phyloP scores from a whole-genome alignment of 345 rosid genomes.

The Camelina sativa region DNA sequence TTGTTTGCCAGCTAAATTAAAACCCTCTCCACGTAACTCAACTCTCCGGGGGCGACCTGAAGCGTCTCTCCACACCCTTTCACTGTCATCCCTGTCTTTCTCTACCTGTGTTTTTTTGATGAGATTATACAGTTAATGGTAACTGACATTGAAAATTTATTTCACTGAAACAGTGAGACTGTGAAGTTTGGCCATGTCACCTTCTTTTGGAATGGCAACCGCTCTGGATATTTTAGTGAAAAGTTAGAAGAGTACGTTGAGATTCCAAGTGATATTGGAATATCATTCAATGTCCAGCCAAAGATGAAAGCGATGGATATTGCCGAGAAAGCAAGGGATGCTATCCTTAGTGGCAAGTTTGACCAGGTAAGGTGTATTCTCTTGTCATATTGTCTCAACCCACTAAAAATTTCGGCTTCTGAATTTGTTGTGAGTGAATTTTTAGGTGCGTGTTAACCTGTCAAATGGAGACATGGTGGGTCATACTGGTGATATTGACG shows the following conservation, averaged over 20 bases:
- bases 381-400: conserved; percentile 8
- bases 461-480: conserved; percentile 99
- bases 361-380: conserved; percentile 64
- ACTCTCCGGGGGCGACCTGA: no score
- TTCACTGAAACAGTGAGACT: conserved; percentile 66
- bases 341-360: conserved; percentile 82
- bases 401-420: neutral
- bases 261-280: conserved; percentile 91
- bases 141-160: neutral
- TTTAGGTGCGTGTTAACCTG: conserved; percentile 85
- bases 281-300: conserved; percentile 88
- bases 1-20: no score
- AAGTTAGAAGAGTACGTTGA: conserved; percentile 88
- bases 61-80: no score
- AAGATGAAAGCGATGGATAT: conserved; percentile 94
- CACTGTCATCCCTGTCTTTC: no score
- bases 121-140: conserved; percentile 6
- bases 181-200: conserved; percentile 98
- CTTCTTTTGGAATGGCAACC: conserved; percentile 99
- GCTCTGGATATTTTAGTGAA: conserved; percentile 83
- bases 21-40: no score
- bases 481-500: conserved; percentile 90
- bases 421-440: conserved; percentile 4
- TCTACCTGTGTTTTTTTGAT: neutral
- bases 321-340: conserved; percentile 88